phyloP scores from a whole-genome alignment of 805 yeast genomes.

The Ogataea nakhonphanomensis region DNA sequence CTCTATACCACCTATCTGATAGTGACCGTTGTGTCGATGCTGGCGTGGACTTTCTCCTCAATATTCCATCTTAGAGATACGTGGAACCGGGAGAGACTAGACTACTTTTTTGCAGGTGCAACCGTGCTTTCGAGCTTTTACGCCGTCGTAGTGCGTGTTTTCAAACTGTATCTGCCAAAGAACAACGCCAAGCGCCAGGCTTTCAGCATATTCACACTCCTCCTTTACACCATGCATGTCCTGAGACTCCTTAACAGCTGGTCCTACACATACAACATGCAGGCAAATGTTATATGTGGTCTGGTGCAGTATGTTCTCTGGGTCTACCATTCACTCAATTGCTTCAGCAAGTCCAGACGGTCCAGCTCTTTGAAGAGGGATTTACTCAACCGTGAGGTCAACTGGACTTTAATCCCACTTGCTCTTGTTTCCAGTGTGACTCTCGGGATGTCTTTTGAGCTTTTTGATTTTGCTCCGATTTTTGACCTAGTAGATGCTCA shows the following conservation, averaged over 20 bases:
- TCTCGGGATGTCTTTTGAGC: slow-evolving; percentile 82
- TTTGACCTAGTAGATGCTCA: slow-evolving; percentile 80
- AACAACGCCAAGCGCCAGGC: slow-evolving; percentile 28
- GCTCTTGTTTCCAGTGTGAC: slow-evolving; percentile 50
- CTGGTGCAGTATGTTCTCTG: slow-evolving; percentile 64
- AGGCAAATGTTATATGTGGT: slow-evolving; percentile 79
- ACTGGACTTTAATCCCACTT: slow-evolving; percentile 52
- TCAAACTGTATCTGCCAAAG: slow-evolving; percentile 48
- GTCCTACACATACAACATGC: slow-evolving; percentile 94
- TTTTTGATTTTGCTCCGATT: slow-evolving; percentile 83
- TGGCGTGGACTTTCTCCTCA: slow-evolving; percentile 86
- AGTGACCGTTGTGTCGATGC: slow-evolving; percentile 63
- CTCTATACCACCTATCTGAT: slow-evolving; percentile 40
- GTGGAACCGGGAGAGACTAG: slow-evolving; percentile 74
- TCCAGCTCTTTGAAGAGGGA: slow-evolving; percentile 20
- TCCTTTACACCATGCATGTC: slow-evolving; percentile 62
- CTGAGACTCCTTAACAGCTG: slow-evolving; percentile 64
- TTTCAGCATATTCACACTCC: slow-evolving; percentile 41
- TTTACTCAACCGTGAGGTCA: slow-evolving; percentile 26
- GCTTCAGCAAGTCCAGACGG: slow-evolving; percentile 25
- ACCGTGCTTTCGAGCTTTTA: slow-evolving; percentile 81
- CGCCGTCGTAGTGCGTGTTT: slow-evolving; percentile 57
- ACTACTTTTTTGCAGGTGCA: slow-evolving; percentile 89
- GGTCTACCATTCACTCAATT: slow-evolving; percentile 36
- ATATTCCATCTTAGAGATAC: slow-evolving; percentile 88